Base-by-base conservation (phyloP, 441 rosid species). In the Lepidium campestre region DNA sequence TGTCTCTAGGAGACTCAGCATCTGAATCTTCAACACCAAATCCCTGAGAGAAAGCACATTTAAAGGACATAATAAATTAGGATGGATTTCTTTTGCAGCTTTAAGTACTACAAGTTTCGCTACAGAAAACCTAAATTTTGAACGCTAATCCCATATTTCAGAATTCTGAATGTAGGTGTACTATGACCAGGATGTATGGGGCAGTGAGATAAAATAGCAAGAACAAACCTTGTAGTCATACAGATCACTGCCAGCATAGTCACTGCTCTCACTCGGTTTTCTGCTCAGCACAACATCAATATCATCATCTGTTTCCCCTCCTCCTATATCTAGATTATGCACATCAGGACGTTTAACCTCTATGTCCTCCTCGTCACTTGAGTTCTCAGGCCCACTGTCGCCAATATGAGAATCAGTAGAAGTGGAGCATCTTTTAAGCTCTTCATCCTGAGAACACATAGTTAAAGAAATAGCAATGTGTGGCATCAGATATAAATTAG, bases 241-340 rank as follows among this genome's bases (percentile, higher is more conserved):
- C 59, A 89, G 90, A 85, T 94, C 99, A 74, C 90, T 83, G 76
- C 88, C 93, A 65, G 86, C 84, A 76, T 70, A 89, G 63, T 86
- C 91, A 63, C 97, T 94, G 80, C 93, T 87, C 79, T 87, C 99
- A 76, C 96, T 94, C 68, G 83, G 80, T 74, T 94, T 94, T 78
- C 96, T 90, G 67, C 91, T 91, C 58, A 78, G 83, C 41, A 71
- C 75, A 49, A 83, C 80, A 67, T 81, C 89, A 73, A 75, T 78
- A 58, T 86, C 90, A 57, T 84, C 89, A 65, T 93, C 97, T 55
- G 89, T 79, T 73, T 79, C 92, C 44, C 78, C 90, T 77, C 81
- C 90, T 60, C 67, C 92, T 74, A 79, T 85, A 75, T 89, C 90
- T 6, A 79, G 81, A 75, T 83, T 91, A 78, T 78, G 96, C 78